Evolutionary conservation across 371 early-diverging fungal species (phyloP).

Genomic region (Rhizopus sp.): DNA sequence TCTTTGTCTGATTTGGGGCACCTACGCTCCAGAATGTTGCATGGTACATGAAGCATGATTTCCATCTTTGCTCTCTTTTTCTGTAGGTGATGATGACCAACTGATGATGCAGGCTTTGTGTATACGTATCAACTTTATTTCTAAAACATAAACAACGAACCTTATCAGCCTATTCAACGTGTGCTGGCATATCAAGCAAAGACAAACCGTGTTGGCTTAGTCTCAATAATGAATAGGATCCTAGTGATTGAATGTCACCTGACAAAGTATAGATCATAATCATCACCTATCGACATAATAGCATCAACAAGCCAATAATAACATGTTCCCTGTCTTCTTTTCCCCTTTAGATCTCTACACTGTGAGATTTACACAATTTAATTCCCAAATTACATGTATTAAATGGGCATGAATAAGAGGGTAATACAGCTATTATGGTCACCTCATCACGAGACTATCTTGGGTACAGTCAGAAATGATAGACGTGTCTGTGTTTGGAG

Average conservation of each 20-base stretch:
- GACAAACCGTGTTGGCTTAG: conserved; percentile 95
- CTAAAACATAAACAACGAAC: conserved; percentile 65
- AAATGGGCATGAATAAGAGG: conserved; percentile 85
- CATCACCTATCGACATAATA: not conserved
- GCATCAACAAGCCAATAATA: not conserved
- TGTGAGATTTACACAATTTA: conserved; percentile 97
- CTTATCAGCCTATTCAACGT: conserved; percentile 63
- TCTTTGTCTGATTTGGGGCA: conserved; percentile 1
- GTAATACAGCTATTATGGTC: conserved; percentile 96
- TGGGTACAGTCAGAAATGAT: conserved; percentile 92
- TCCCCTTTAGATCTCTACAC: conserved; percentile 67
- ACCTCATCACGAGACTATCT: conserved; percentile 87
- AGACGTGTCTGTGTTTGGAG: conserved; percentile 92
- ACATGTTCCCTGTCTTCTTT: not conserved
- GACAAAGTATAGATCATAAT: conserved; percentile 67
- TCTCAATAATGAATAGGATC: conserved; percentile 81
- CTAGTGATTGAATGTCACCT: conserved; percentile 90
- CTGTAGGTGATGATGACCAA: conserved; percentile 94
- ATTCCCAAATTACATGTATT: conserved; percentile 78
- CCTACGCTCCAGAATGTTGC: conserved; percentile 75
- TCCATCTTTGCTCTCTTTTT: conserved; percentile 79
- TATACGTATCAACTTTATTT: not conserved
- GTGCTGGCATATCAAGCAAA: conserved; percentile 89
- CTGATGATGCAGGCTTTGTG: conserved; percentile 71
- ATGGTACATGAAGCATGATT: conserved; percentile 82